Evolutionary conservation across 164 flowering plant genomes (phyloP), one percentile per base, ranked within the genome.

Genomic region (Nelumbo lutea): DNA sequence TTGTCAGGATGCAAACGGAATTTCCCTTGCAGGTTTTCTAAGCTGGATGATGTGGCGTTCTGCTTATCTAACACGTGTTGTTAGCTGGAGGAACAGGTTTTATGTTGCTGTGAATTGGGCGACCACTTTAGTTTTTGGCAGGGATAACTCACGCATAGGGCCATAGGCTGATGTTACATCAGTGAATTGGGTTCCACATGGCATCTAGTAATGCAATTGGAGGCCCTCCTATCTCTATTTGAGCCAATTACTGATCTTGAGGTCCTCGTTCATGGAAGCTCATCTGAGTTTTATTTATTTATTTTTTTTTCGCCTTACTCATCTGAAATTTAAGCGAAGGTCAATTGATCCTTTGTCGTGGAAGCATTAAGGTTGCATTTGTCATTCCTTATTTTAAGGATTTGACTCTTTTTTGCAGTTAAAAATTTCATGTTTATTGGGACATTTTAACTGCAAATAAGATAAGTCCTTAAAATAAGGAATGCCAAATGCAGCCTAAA

Each of bases 31-130:
- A n/a, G 98, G 98, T 75, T 86, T 94, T 66, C 10, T 46, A 3
- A 94, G 98, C 77, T 94, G 94, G 95, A 83, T 94, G 59, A 79
- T 91, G 66, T 94, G 98, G 98, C 85, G 96, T 48, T 94, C 98
- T 1, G 98, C 98, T 0, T 91, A 91, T 78, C 88, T 91, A 38
- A 91, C 98, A 0, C 89, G 98, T 1, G 93, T 94, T 4, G 63
- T 94, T 56, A 94, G 98, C 85, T 94, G 98, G 98, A 88, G 97
- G 82, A 91, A 94, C 86, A 78, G 98, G 64, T 87, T 94, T 68
- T 94, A 94, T 72, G 98, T 94, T 15, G 93, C 93, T 0, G 78
- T 91, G 64, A 91, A 94, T 77, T 94, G 97, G 98, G 77, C 82
- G 6, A 94, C 98, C 6, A 94, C 96, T 15, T 80, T 90, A 8